Evolutionary conservation across 176 grass and related monocot species (phyloP), one percentile per base, ranked within the genome.

Genomic region (Luzula sylvatica): DNA sequence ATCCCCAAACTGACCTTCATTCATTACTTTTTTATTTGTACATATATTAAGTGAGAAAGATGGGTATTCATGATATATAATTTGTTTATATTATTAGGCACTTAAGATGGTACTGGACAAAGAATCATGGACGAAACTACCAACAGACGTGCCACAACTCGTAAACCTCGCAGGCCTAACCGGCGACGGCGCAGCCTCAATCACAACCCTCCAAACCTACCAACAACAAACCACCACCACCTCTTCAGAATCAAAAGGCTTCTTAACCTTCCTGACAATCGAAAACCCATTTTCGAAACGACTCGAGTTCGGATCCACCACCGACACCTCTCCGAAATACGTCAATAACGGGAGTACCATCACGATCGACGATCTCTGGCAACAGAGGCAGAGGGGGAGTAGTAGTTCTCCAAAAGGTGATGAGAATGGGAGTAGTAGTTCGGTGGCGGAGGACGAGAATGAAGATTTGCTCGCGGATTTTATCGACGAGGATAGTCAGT

Each of bases 401-500:
- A 40, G 19, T 23, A 50, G 52, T 64, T 54, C 65, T 50, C 52
- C 51, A 65, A 79, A 66, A 44, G 47, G 41, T 57, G 65, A 63
- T 56, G 69, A 52, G 65, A 89, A 76, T 61, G 68, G 74, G 66
- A 82, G 73, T 23, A 72, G 58, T 73, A 59, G 77, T 57, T 32
- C 70, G 61, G 43, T 73, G 61, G 41, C 72, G 1, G 92, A 98
- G 38, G 92, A 98, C 79, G 92, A 98, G 72, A 90, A 89, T 79
- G 92, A 98, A 71, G 92, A 98, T 32, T 82, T 98, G 84, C 80
- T 98, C 11, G 92, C 92, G 7, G 92, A 98, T 73, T 98, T 98
- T 65, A 98, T 98, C 82, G 92, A 98, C 57, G 92, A 98, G 78
- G 92, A 98, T 65, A 98, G 92, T 67, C 92, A 98, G 55, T 80